Evolutionary conservation across 352 stramenopile species (phyloP).

Genomic region (Pythium myriotylum): DNA sequence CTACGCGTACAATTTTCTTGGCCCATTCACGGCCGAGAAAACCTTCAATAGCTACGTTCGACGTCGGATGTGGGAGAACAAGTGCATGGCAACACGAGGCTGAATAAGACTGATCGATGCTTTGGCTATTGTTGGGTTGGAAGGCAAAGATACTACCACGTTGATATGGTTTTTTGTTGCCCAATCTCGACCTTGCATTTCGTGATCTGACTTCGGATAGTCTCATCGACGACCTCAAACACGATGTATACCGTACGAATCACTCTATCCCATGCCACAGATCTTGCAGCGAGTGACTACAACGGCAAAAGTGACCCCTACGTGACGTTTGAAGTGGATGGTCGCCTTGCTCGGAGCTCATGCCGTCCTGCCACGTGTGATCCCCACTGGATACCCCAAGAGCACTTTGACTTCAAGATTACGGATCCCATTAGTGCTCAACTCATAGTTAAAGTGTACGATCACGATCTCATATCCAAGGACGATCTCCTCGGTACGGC

Average conservation of each 20-base stretch:
- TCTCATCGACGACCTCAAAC: background rate
- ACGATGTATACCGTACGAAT: conserved; percentile 24
- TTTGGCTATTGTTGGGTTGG: background rate
- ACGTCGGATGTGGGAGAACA: conserved; percentile 76
- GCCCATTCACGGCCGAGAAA: conserved; percentile 59
- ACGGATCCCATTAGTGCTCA: conserved; percentile 12
- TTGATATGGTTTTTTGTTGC: background rate
- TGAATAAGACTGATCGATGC: conserved; percentile 19
- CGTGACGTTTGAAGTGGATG: conserved; percentile 30
- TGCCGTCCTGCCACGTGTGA: conserved; percentile 27
- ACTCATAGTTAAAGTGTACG: conserved; percentile 33
- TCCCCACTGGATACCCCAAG: conserved; percentile 33
- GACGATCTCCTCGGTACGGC: conserved; percentile 34
- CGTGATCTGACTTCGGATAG: no score
- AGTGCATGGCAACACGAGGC: conserved; percentile 32
- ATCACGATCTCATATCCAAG: conserved; percentile 31
- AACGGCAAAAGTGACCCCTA: conserved; percentile 42
- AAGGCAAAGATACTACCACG: conserved; percentile 3
- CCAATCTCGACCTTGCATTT: no score
- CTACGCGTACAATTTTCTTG: conserved; percentile 64
- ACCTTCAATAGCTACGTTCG: conserved; percentile 58
- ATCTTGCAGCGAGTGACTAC: conserved; percentile 33
- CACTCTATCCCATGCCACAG: conserved; percentile 34
- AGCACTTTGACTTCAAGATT: conserved; percentile 46
- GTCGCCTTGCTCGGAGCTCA: conserved; percentile 30